Conservation (phyloP, 805 yeast genomes). For the Ogataea dorogensis region DNA sequence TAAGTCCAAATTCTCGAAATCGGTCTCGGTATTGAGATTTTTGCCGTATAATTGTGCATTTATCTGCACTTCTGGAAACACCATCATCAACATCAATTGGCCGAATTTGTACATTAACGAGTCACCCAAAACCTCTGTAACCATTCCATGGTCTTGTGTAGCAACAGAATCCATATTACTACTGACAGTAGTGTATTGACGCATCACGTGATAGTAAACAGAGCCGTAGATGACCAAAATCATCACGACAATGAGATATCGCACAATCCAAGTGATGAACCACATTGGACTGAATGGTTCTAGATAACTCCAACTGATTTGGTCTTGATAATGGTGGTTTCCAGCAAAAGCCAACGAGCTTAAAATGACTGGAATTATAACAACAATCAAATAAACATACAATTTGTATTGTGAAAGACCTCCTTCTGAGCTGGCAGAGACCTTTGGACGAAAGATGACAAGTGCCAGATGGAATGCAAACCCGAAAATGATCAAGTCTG, state of each 20-base stretch:
- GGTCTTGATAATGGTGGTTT: conserved; percentile 55
- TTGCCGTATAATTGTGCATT: conserved; percentile 32
- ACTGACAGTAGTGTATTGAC: conserved; percentile 56
- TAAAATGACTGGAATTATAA: conserved; percentile 61
- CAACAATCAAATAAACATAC: conserved; percentile 55
- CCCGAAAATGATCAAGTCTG: conserved; percentile 76
- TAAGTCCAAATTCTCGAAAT: conserved; percentile 28
- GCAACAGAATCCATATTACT: conserved; percentile 34
- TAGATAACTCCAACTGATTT: conserved; percentile 75
- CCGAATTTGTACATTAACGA: conserved; percentile 33
- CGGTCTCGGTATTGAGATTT: conserved; percentile 26
- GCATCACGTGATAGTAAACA: conserved; percentile 69
- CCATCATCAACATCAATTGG: conserved; percentile 28
- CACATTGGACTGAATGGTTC: conserved; percentile 66
- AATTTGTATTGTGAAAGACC: conserved; percentile 64
- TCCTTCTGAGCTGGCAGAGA: conserved; percentile 48
- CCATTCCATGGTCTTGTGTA: conserved; percentile 17
- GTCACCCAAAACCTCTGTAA: conserved; percentile 26
- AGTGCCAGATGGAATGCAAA: conserved; percentile 83
- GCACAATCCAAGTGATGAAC: conserved; percentile 83
- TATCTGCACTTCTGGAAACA: conserved; percentile 34
- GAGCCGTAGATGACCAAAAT: conserved; percentile 65
- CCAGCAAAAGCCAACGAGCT: conserved; percentile 71
- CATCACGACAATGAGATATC: conserved; percentile 62
- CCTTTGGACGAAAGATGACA: conserved; percentile 59